phyloP scores from a whole-genome alignment of 176 grass and related monocot genomes.

The Carex parvula region DNA sequence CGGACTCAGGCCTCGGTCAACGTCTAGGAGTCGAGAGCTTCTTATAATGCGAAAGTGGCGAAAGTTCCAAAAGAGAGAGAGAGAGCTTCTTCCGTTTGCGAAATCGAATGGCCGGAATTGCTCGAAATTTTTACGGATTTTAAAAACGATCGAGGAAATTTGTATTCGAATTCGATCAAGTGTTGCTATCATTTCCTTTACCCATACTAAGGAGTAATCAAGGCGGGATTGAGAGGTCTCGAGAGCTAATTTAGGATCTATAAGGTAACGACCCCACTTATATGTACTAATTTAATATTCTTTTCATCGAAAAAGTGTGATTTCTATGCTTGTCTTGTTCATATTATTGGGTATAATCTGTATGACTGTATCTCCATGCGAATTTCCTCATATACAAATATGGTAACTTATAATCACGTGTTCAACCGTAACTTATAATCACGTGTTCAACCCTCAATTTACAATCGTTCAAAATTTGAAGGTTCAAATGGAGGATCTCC shows the following conservation, averaged over 20 bases:
- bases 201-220: no score
- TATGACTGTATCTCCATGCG: not conserved
- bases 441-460: not conserved
- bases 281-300: not conserved
- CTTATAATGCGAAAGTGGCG: not conserved
- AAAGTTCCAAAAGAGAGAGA: not conserved
- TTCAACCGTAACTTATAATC: not conserved
- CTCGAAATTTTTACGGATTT: not conserved
- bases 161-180: not conserved
- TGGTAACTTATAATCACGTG: not conserved
- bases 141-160: not conserved
- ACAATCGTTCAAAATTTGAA: not conserved
- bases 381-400: not conserved
- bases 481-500: constrained; percentile 50
- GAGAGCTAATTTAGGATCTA: not conserved
- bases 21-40: not conserved
- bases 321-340: not conserved
- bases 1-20: no score
- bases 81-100: not conserved
- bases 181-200: not conserved
- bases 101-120: not conserved
- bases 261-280: not conserved
- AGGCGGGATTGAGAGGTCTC: not conserved
- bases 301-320: not conserved
- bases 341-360: not conserved